Evolutionary conservation across 2,329 filamentous ascomycete genomes (phyloP), one percentile per base, ranked within the genome.

Genomic region (Diplodia scrobiculata): DNA sequence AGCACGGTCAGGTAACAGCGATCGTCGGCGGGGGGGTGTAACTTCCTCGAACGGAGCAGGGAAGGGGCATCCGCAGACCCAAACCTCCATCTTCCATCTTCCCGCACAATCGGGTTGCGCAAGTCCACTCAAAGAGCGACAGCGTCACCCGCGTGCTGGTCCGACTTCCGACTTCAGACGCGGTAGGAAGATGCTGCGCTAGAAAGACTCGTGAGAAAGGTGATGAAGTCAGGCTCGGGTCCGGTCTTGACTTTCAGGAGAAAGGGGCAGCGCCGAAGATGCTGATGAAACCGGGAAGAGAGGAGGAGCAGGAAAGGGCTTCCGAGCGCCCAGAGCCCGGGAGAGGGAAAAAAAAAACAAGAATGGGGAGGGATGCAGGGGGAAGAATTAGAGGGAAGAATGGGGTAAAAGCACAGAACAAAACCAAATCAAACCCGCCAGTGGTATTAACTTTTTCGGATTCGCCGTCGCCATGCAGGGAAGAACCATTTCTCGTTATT

Each of bases 1-100:
- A 58, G 58, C 58, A 50, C 58, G 58, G 45, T 9, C 17, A 50
- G 17, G 58, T 45, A 62, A 62, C 58, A 50, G 58, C 58, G 58
- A 48, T 25, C 41, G 58, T 50, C 58, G 58, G 58, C 11, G 45
- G 58, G 38, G 58, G 29, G 58, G 29, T 9, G 27, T 50, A 47
- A 36, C 29, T 34, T 62, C 55, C 27, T 60, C 55, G 58, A 34
- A 21, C 58, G 58, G 58, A 62, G 58, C 58, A 36, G 10, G 29
- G 41, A 62, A 17, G 58, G 29, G 25, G 41, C 29, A 36, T 25
- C 27, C 45, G 34, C 19, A 19, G 11, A 2, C 21, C 41, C 58
- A 36, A 36, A 50, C 58, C 19, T 51, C 58, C 58, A 62, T 62
- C 58, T 36, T 62, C 58, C 27, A 50, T 62, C 58, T 47, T 6